Percentiles rank a stretch among this genome's conserved stretches.
These are phyloP conservation scores for Fusarium begoniae DNA, from an alignment of 2,329 filamentous ascomycete species.

Conservation along the genomic window DNA sequence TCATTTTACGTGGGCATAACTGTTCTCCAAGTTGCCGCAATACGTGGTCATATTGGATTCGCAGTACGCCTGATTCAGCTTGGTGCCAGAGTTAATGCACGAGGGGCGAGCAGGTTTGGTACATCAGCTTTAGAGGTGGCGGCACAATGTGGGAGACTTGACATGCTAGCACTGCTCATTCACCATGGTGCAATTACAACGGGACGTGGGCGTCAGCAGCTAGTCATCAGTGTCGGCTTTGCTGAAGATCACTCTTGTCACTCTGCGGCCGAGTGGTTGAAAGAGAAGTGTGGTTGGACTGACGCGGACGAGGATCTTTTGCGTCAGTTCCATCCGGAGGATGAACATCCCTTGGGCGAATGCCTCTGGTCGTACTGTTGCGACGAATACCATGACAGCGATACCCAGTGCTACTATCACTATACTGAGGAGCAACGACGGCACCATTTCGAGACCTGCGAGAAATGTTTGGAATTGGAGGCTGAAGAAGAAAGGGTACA, in stretches of 20 bases:
- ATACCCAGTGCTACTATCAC: rapidly evolving
- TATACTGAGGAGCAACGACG: not conserved
- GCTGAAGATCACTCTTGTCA: no score
- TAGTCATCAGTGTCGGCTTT: no score
- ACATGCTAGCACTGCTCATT: rapidly evolving
- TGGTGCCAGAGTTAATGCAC: not conserved
- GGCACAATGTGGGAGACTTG: rapidly evolving
- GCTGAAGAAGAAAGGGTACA: rapidly evolving
- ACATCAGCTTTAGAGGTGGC: not conserved
- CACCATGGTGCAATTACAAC: rapidly evolving
- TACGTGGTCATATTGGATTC: rapidly evolving
- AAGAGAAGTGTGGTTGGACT: rapidly evolving
- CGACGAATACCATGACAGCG: not conserved
- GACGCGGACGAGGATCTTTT: rapidly evolving
- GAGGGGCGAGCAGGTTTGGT: rapidly evolving
- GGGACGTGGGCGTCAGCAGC: rapidly evolving
- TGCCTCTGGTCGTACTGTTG: not conserved
- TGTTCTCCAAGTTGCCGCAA: rapidly evolving
- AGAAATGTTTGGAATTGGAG: not conserved
- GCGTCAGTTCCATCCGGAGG: no score
- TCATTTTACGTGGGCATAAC: rapidly evolving
- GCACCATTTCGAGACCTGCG: rapidly evolving
- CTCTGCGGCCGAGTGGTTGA: no score
- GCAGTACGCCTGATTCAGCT: rapidly evolving
- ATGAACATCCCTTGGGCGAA: no score